Base-by-base conservation (phyloP, 1,284 basidiomycete species). In the Puccinia hordei region DNA sequence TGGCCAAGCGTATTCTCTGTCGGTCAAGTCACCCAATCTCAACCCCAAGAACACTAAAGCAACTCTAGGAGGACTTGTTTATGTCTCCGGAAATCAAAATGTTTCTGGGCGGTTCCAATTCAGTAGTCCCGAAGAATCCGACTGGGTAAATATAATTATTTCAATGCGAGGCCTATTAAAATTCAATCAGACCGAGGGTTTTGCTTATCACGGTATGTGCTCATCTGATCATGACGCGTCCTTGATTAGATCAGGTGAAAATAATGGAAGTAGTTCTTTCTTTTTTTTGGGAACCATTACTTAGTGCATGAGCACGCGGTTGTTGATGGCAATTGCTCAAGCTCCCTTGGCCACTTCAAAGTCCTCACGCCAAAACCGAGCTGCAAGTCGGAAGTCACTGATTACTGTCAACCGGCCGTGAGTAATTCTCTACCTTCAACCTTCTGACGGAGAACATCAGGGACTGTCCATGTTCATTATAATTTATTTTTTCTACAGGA, bases 381-480 rank as follows among this genome's bases (percentile, higher is more conserved):
- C 35, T 84, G 83, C 79, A 80, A 83, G 63, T 83, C 82, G 24
- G 72, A 75, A 27, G 81, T 83, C 66, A 81, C 83, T 24, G 35
- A 81, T 17, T 85, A 83, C 76, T 84, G 83, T 80, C 83, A 84
- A 73, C 76, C 72, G 27, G 84, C 83, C 12, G 78, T 80, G 41
- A 73, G 69, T 57, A 6, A 9, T 59, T 6, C 33, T 27, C 1
- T 10, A 10, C 22, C 30, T 49, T 69, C 24, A 49, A 30, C n/a
- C 41, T 8, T 22, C 4, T 69, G 44, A 49, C 15, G 12, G 4
- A 41, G 0, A 30, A 27, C 19, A 27, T 1, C n/a, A 24, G 12
- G 3, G 41, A 17, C 10, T 49, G 9, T n/a, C 35, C 30, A 17
- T 66, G 19, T 9, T 66, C 1, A 22, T 27, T 41, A 4, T 41